phyloP scores from a whole-genome alignment of 2,329 filamentous ascomycete species.

The Mycosphaerella arachidis region DNA sequence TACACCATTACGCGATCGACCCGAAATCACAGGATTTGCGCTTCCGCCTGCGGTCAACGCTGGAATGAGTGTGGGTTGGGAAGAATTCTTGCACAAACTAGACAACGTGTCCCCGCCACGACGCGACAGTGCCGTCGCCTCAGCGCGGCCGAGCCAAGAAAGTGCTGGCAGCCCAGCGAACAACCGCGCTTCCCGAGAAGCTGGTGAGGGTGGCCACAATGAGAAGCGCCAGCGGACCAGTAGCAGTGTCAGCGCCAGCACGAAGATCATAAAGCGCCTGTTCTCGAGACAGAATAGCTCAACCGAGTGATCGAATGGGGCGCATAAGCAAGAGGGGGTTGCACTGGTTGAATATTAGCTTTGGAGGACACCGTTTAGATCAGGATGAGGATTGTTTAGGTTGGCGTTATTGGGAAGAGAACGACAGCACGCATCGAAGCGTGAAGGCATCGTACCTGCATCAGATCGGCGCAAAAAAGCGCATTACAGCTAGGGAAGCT shows the following conservation, averaged over 20 bases:
- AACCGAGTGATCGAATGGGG: not conserved
- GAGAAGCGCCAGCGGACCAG: slow-evolving; percentile 16
- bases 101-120: slow-evolving; percentile 4
- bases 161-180: not conserved
- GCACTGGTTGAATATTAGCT: not conserved
- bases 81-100: slow-evolving; percentile 7
- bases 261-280: slow-evolving; percentile 4
- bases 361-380: not conserved
- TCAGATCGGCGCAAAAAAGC: not conserved
- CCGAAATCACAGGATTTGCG: slow-evolving; percentile 13
- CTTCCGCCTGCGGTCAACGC: not conserved
- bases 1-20: slow-evolving; percentile 22
- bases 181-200: slow-evolving; percentile 2
- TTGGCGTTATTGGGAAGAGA: not conserved
- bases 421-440: not conserved
- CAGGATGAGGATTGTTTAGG: not conserved
- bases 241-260: slow-evolving; percentile 5
- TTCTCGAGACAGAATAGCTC: slow-evolving; percentile 1
- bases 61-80: slow-evolving; percentile 8
- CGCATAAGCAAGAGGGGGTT: not conserved
- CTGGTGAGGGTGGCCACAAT: not conserved
- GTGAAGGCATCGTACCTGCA: not conserved
- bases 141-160: not conserved
- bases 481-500: not conserved
- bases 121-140: not conserved